A percentile compares a stretch with the other conserved stretches of the same genome.
These are phyloP conservation scores for Phoma sp. DNA, from an alignment of 2,329 filamentous ascomycete genomes.

Conservation along the genomic window DNA sequence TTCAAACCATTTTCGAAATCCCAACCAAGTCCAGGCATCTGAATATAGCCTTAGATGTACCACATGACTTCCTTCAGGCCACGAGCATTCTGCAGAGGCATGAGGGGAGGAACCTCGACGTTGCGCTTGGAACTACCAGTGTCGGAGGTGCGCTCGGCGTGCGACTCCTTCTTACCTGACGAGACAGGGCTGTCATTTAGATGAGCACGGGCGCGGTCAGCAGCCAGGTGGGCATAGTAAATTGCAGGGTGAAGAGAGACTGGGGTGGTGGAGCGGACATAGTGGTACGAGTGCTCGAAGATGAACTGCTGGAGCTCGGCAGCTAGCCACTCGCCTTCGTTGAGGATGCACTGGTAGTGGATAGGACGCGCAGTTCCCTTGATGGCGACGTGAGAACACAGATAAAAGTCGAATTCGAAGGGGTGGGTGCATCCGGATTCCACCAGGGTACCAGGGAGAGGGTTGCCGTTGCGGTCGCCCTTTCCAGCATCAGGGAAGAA, in stretches of 20 bases:
- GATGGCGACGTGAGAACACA: slow-evolving; percentile 77
- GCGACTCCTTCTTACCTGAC: slow-evolving; percentile 49
- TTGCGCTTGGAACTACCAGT: slow-evolving; percentile 39
- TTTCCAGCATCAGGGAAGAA: slow-evolving; percentile 77
- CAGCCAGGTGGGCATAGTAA: slow-evolving; percentile 94
- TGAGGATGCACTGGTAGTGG: slow-evolving; percentile 87
- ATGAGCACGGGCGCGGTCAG: slow-evolving; percentile 79
- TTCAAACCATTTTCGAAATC: background rate
- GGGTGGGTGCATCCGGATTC: slow-evolving; percentile 91
- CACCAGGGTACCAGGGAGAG: slow-evolving; percentile 84
- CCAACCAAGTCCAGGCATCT: background rate
- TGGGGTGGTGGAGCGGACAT: slow-evolving; percentile 87
- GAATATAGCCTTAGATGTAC: slow-evolving; percentile 52
- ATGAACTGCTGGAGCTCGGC: slow-evolving; percentile 85
- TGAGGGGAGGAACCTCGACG: slow-evolving; percentile 49
- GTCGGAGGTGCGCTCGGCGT: slow-evolving; percentile 36
- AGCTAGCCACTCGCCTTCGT: slow-evolving; percentile 74
- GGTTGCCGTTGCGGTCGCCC: slow-evolving; percentile 79
- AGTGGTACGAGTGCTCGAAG: slow-evolving; percentile 95
- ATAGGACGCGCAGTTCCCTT: slow-evolving; percentile 94
- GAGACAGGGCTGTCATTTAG: slow-evolving; percentile 59
- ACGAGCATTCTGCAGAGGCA: slow-evolving; percentile 50
- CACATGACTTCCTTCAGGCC: slow-evolving; percentile 56
- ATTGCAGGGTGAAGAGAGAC: slow-evolving; percentile 88
- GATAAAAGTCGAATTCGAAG: slow-evolving; percentile 87